A percentile compares a stretch with the other conserved stretches of the same genome.
Evolutionary conservation across 2,329 filamentous ascomycete species (phyloP).

Genomic region (Calonectria multiphialidica): DNA sequence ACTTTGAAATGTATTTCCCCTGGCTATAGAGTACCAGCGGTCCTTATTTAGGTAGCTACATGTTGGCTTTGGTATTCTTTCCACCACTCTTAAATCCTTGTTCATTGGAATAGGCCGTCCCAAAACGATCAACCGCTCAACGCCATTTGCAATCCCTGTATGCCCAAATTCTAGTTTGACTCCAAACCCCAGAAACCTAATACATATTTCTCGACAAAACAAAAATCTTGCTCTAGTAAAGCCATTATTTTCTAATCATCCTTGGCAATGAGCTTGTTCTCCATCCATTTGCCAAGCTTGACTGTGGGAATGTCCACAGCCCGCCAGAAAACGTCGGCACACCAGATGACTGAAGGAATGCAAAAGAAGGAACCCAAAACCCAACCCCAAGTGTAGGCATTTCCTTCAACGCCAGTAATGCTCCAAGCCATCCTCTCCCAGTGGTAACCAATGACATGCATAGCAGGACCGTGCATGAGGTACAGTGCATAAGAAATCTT

Average conservation of each 20-base stretch:
- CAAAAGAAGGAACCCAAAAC: constrained; percentile 60
- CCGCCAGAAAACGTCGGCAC: constrained; percentile 68
- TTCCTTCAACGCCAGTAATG: constrained; percentile 60
- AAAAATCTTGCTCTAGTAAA: background rate
- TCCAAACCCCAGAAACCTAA: background rate
- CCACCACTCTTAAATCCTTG: background rate
- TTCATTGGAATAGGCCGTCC: background rate
- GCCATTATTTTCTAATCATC: constrained; percentile 30
- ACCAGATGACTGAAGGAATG: constrained; percentile 65
- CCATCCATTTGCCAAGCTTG: constrained; percentile 67
- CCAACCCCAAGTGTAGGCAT: constrained; percentile 60
- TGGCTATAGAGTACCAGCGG: background rate
- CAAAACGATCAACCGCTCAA: background rate
- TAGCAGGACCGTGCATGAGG: constrained; percentile 69
- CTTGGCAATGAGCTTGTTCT: constrained; percentile 55
- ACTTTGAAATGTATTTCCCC: background rate
- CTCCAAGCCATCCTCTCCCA: constrained; percentile 62
- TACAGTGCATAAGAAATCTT: constrained; percentile 72
- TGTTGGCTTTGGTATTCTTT: background rate
- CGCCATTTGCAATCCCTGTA: background rate
- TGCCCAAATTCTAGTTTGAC: background rate
- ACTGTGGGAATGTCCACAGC: constrained; percentile 68
- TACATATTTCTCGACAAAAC: background rate
- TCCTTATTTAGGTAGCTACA: background rate
- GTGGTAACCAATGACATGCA: constrained; percentile 65